These are phyloP conservation scores for Rhynchospora tenuis DNA, from an alignment of 176 grass and related monocot genomes.

Conservation along the genomic window DNA sequence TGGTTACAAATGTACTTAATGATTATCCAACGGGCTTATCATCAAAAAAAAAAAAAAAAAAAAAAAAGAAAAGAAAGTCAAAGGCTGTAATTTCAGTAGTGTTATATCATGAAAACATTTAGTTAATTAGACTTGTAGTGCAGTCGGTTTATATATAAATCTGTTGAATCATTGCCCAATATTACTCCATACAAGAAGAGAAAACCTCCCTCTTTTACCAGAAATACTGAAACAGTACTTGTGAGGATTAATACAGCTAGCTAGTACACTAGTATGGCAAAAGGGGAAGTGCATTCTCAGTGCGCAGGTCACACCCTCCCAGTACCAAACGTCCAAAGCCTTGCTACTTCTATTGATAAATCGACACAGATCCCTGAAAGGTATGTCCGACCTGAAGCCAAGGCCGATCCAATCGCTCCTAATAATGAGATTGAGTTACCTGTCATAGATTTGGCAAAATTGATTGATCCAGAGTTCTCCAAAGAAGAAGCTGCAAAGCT, in stretches of 20 bases:
- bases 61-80: too few relatives aligned
- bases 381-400: slow-evolving; percentile 34
- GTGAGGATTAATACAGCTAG: too few relatives aligned
- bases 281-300: not conserved
- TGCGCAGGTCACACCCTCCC: not conserved
- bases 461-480: not conserved
- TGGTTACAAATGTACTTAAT: too few relatives aligned
- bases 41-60: too few relatives aligned
- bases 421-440: slow-evolving; percentile 8
- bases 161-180: not conserved
- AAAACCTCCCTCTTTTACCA: not conserved
- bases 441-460: slow-evolving; percentile 27
- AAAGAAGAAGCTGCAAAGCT: slow-evolving; percentile 28
- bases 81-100: too few relatives aligned
- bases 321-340: slow-evolving; percentile 44
- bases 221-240: not conserved
- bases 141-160: not conserved
- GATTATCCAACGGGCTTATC: too few relatives aligned
- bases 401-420: not conserved
- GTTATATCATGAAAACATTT: too few relatives aligned
- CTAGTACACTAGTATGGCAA: not conserved
- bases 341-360: not conserved
- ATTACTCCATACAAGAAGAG: too few relatives aligned
- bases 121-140: too few relatives aligned
- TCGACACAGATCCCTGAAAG: slow-evolving; percentile 1